A percentile compares a stretch with the other conserved stretches of the same genome.
Conservation (phyloP, 352 stramenopile species). For the Paralagenidium karlingii region DNA sequence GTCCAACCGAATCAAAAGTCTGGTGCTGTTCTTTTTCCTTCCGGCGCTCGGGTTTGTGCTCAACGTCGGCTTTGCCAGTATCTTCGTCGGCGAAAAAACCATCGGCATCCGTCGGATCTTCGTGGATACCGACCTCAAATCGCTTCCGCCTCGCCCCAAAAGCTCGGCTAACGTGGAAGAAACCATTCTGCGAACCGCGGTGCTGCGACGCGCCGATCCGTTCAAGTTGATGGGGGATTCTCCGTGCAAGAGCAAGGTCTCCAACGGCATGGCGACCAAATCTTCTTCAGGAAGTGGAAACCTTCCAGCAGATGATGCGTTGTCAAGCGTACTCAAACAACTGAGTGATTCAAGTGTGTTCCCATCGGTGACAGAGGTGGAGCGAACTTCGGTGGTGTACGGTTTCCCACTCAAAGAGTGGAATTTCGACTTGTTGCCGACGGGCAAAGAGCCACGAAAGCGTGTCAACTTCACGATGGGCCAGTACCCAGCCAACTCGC, state of each 20-base stretch:
- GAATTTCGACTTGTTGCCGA: conserved; percentile 26
- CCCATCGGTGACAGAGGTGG: too few relatives aligned
- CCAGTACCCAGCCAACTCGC: background rate
- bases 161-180: conserved; percentile 13
- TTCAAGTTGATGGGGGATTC: conserved; percentile 19
- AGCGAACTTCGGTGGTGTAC: conserved; percentile 19
- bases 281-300: too few relatives aligned
- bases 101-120: conserved; percentile 22
- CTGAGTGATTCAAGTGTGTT: background rate
- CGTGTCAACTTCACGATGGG: conserved; percentile 7
- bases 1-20: too few relatives aligned
- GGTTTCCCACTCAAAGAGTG: conserved; percentile 21
- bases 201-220: conserved; percentile 9
- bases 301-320: too few relatives aligned
- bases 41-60: too few relatives aligned
- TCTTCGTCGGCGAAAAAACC: too few relatives aligned
- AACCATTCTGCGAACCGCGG: conserved; percentile 18
- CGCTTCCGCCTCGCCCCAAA: background rate
- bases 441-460: conserved; percentile 6
- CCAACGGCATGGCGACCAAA: conserved; percentile 5
- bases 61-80: too few relatives aligned
- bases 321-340: conserved; percentile 12
- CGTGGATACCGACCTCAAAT: conserved; percentile 13
- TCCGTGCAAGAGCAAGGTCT: conserved; percentile 3
- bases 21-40: too few relatives aligned